Conservation (phyloP, 202 grass and related monocot species). For the Alloteropsis angusta region DNA sequence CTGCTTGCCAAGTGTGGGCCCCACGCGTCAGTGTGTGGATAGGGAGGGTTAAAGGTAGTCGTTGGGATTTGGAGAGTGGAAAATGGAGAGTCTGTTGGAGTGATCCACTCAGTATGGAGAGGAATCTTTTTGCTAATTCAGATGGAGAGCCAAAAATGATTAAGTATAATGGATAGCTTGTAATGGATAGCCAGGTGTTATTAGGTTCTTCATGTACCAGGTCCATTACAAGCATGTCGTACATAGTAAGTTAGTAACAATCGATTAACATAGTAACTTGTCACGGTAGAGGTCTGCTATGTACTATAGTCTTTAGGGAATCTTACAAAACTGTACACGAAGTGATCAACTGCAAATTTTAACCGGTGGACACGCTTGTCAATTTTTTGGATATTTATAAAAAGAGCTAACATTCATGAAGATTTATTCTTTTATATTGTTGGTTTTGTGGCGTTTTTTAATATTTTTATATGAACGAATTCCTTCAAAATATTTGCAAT, state of each 20-base stretch:
- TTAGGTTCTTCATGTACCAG: neutral
- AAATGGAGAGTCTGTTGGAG: no score
- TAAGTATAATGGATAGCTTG: no score
- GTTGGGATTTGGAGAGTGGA: no score
- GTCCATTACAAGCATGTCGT: neutral
- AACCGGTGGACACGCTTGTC: neutral
- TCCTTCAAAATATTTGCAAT: neutral
- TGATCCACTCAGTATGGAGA: no score
- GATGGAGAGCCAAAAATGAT: no score
- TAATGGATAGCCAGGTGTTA: neutral
- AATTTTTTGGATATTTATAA: neutral
- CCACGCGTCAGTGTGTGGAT: no score
- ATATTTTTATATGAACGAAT: neutral
- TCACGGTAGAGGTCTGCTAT: neutral
- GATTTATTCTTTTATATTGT: neutral
- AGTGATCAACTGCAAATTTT: neutral
- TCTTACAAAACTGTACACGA: neutral
- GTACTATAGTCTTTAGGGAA: neutral
- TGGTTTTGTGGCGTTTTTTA: neutral
- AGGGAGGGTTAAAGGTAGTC: no score
- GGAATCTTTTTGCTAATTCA: no score
- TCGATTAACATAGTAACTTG: neutral
- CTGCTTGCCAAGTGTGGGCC: no score
- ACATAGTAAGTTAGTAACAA: neutral
- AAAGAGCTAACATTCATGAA: neutral